phyloP scores from a whole-genome alignment of 106 monocot species.

The Hemerocallis citrina region DNA sequence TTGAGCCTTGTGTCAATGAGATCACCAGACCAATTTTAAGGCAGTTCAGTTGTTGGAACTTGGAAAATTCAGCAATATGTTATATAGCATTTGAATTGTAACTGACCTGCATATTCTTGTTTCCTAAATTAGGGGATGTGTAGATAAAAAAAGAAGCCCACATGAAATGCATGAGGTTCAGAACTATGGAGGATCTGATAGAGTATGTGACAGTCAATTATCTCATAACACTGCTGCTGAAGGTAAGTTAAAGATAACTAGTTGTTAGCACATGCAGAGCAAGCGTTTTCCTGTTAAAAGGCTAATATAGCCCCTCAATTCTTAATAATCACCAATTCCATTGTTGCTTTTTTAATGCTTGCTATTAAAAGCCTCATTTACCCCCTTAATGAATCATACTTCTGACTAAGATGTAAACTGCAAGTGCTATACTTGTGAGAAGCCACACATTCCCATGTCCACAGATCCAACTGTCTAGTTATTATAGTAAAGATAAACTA shows the following conservation, averaged over 20 bases:
- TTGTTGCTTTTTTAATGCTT: too few species aligned
- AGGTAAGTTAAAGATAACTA: constrained; percentile 17
- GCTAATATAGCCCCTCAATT: too few species aligned
- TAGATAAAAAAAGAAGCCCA: constrained; percentile 9
- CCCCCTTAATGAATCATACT: too few species aligned
- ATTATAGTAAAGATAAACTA: too few species aligned
- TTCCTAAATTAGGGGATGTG: constrained; percentile 6
- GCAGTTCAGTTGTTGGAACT: constrained; percentile 23
- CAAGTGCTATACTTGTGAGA: too few species aligned
- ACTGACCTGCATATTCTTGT: constrained; percentile 1
- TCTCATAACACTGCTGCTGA: constrained; percentile 1
- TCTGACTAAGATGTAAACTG: too few species aligned
- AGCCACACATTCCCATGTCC: too few species aligned
- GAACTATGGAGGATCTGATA: constrained; percentile 6
- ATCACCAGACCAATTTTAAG: constrained; percentile 12
- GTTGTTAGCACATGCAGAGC: too few species aligned
- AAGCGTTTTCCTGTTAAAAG: too few species aligned
- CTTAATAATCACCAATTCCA: too few species aligned
- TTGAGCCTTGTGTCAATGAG: constrained; percentile 13
- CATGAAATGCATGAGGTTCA: constrained; percentile 3
- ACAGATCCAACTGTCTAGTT: too few species aligned
- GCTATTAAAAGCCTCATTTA: too few species aligned
- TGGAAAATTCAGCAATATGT: neutral
- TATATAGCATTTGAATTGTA: neutral
- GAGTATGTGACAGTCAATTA: constrained; percentile 1